phyloP scores from a whole-genome alignment of 352 stramenopile genomes.

The Peronospora tabacina region DNA sequence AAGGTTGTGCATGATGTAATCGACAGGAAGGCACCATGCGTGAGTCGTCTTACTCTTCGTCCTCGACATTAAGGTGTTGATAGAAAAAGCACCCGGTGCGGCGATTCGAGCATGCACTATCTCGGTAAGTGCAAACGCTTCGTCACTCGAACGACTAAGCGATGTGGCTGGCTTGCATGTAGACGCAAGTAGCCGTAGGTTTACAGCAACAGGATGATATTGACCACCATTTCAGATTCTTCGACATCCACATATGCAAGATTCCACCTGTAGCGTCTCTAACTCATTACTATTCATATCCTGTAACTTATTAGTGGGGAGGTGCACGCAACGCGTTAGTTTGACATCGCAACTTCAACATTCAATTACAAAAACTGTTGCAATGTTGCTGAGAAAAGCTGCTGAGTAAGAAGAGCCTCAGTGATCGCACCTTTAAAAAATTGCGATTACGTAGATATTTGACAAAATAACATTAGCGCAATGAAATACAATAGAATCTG shows the following conservation, averaged over 20 bases:
- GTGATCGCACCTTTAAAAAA: neutral
- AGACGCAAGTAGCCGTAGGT: slow-evolving; percentile 59
- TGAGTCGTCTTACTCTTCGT: slow-evolving; percentile 33
- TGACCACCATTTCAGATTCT: slow-evolving; percentile 58
- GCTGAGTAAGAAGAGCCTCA: slow-evolving; percentile 12
- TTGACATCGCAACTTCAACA: slow-evolving; percentile 50
- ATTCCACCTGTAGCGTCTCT: slow-evolving; percentile 24
- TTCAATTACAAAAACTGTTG: slow-evolving; percentile 40
- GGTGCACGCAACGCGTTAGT: slow-evolving; percentile 1
- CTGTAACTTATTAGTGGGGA: neutral
- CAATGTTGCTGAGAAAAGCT: too few species aligned
- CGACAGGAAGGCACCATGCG: slow-evolving; percentile 33
- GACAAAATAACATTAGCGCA: too few species aligned
- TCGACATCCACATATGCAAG: slow-evolving; percentile 77
- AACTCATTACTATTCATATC: neutral
- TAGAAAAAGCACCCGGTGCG: slow-evolving; percentile 19
- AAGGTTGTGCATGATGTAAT: slow-evolving; percentile 14
- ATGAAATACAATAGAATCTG: too few species aligned
- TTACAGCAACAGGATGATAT: slow-evolving; percentile 59
- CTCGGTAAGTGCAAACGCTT: slow-evolving; percentile 44
- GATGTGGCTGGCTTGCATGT: slow-evolving; percentile 46
- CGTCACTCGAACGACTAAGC: slow-evolving; percentile 51
- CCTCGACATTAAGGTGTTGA: slow-evolving; percentile 28
- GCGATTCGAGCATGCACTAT: slow-evolving; percentile 45
- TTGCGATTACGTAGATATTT: too few species aligned